Conservation (phyloP, 805 yeast species). For the Yamadazyma endophytica region DNA sequence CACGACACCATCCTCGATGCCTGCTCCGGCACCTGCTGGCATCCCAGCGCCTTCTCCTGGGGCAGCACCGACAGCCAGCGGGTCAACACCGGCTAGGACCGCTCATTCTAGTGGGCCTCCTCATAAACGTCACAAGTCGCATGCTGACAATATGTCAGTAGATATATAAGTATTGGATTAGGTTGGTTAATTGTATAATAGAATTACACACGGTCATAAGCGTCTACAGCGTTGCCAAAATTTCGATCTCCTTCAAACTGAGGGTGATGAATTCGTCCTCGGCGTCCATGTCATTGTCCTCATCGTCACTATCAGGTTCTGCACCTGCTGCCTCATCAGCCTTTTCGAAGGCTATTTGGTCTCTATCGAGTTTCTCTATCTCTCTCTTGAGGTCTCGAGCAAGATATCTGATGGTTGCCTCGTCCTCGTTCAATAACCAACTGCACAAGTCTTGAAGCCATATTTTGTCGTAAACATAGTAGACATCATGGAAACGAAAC, state of each 20-base stretch:
- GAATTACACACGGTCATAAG: neutral
- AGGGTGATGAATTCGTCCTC: conserved; percentile 39
- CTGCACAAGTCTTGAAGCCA: conserved; percentile 72
- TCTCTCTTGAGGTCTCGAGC: conserved; percentile 61
- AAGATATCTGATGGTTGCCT: conserved; percentile 52
- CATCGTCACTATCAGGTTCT: conserved; percentile 12
- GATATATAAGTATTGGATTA: conserved; percentile 9
- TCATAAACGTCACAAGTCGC: conserved; percentile 37
- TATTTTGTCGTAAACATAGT: conserved; percentile 77
- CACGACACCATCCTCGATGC: no score
- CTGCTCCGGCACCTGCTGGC: no score
- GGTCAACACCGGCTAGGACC: no score
- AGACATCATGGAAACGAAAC: conserved; percentile 78
- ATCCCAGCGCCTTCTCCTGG: no score
- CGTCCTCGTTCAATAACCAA: conserved; percentile 66
- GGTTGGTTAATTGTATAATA: neutral
- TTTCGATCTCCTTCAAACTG: conserved; percentile 53
- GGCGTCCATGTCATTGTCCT: conserved; percentile 7
- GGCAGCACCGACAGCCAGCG: no score
- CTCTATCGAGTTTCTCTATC: conserved; percentile 31
- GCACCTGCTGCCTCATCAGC: conserved; percentile 11
- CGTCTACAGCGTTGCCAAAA: conserved; percentile 48
- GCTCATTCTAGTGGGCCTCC: no score
- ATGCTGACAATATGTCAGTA: conserved; percentile 25
- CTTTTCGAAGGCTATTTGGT: conserved; percentile 56